phyloP scores from a whole-genome alignment of 768 basidiomycete species.

The Xerocomellus amylosporus region DNA sequence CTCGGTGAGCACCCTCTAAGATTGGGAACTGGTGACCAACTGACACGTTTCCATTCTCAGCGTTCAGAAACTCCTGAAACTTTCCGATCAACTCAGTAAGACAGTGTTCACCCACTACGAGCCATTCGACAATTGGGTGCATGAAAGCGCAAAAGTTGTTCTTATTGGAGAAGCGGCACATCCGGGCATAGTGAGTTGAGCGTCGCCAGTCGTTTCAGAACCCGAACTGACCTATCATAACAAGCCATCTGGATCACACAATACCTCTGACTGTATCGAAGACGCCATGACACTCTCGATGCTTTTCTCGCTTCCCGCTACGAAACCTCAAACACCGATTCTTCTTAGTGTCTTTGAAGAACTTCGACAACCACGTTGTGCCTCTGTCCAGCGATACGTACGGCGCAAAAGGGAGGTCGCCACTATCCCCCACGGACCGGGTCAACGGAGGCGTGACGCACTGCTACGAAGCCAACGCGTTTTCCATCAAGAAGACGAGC shows the following conservation, averaged over 20 bases:
- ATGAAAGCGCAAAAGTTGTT: conserved; percentile 48
- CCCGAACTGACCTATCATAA: neutral
- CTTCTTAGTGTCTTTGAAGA: conserved; percentile 58
- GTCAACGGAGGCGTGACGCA: conserved; percentile 45
- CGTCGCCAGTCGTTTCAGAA: neutral
- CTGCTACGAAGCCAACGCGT: conserved; percentile 28
- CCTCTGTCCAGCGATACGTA: conserved; percentile 40
- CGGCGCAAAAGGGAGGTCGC: conserved; percentile 42
- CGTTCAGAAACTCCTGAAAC: conserved; percentile 19
- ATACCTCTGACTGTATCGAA: conserved; percentile 48
- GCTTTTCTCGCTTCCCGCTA: conserved; percentile 51
- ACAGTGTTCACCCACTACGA: conserved; percentile 33
- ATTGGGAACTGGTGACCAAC: neutral
- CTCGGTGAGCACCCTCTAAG: conserved; percentile 10
- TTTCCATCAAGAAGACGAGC: conserved; percentile 38
- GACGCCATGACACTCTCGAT: conserved; percentile 59
- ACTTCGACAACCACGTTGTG: conserved; percentile 48
- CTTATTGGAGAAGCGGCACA: conserved; percentile 60
- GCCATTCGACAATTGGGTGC: conserved; percentile 48
- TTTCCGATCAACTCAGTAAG: conserved; percentile 18
- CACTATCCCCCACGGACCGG: conserved; percentile 41
- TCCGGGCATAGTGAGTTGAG: conserved; percentile 42
- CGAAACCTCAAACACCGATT: conserved; percentile 43
- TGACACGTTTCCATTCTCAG: neutral
- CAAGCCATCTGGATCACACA: conserved; percentile 52